Evolutionary conservation across 2,329 filamentous ascomycete genomes (phyloP).

Genomic region (Penicillium janthinellum): DNA sequence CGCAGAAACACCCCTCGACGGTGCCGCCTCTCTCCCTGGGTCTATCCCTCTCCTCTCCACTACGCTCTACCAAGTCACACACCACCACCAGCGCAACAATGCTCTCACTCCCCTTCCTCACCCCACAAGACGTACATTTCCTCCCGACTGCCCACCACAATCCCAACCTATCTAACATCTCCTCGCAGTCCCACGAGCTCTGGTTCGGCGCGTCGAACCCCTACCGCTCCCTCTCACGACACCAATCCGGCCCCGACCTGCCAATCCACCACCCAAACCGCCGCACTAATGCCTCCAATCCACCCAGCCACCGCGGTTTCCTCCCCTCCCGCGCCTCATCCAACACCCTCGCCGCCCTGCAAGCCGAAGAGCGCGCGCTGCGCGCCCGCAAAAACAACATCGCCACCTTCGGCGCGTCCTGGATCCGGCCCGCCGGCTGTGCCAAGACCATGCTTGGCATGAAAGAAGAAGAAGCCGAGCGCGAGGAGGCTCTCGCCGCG

Average conservation of each 20-base stretch:
- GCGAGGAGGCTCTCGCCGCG: conserved; percentile 79
- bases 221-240: conserved; percentile 40
- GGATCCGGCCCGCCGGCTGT: conserved; percentile 88
- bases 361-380: conserved; percentile 75
- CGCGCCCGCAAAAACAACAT: conserved; percentile 78
- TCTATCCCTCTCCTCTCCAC: neutral
- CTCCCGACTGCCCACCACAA: neutral
- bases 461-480: conserved; percentile 85
- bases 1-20: neutral
- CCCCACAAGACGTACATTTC: conserved; percentile 67
- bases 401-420: conserved; percentile 81
- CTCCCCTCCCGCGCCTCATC: conserved; percentile 55
- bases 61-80: neutral
- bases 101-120: conserved; percentile 68
- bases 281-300: conserved; percentile 32
- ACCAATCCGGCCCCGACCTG: conserved; percentile 24
- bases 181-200: conserved; percentile 65
- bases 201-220: conserved; percentile 70
- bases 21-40: neutral
- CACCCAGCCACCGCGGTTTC: conserved; percentile 29
- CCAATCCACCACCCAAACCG: conserved; percentile 32
- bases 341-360: conserved; percentile 68
- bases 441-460: conserved; percentile 87
- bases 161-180: conserved; percentile 8
- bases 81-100: conserved; percentile 33